A percentile compares a stretch with the other conserved stretches of the same genome.
phyloP scores from a whole-genome alignment of 1,284 basidiomycete species.

The Cryptococcus maquisensis region DNA sequence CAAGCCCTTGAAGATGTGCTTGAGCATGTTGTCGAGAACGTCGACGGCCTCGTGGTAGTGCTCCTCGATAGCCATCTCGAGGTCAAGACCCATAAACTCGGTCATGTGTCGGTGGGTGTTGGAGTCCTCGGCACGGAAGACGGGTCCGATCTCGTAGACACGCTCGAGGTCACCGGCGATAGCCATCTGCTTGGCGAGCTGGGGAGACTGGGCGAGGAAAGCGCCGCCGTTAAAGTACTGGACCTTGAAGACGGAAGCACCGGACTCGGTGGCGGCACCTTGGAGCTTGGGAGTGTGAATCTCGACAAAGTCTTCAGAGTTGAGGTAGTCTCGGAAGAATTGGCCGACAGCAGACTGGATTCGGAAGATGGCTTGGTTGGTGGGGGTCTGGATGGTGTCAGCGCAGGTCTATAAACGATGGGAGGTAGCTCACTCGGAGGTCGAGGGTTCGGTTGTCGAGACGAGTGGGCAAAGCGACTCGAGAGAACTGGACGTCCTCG shows the following conservation, averaged over 20 bases:
- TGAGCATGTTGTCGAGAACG: constrained; percentile 74
- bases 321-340: constrained; percentile 83
- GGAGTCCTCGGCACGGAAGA: constrained; percentile 97
- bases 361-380: constrained; percentile 95
- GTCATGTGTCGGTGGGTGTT: constrained; percentile 98
- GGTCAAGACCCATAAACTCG: constrained; percentile 97
- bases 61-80: constrained; percentile 98
- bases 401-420: not conserved
- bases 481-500: constrained; percentile 56
- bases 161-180: constrained; percentile 97
- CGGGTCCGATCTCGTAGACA: constrained; percentile 92
- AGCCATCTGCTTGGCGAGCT: constrained; percentile 98
- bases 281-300: constrained; percentile 98
- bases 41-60: constrained; percentile 97
- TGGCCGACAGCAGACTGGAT: constrained; percentile 83
- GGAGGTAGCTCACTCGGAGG: constrained; percentile 62
- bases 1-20: constrained; percentile 76
- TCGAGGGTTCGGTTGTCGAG: constrained; percentile 95
- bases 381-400: constrained; percentile 64
- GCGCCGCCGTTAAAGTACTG: constrained; percentile 94
- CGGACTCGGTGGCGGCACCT: constrained; percentile 93
- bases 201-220: constrained; percentile 93
- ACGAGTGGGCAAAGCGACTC: constrained; percentile 83
- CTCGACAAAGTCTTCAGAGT: constrained; percentile 66
- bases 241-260: constrained; percentile 96